Conservation (phyloP, 768 basidiomycete species). For the Termitomyces sp. region DNA sequence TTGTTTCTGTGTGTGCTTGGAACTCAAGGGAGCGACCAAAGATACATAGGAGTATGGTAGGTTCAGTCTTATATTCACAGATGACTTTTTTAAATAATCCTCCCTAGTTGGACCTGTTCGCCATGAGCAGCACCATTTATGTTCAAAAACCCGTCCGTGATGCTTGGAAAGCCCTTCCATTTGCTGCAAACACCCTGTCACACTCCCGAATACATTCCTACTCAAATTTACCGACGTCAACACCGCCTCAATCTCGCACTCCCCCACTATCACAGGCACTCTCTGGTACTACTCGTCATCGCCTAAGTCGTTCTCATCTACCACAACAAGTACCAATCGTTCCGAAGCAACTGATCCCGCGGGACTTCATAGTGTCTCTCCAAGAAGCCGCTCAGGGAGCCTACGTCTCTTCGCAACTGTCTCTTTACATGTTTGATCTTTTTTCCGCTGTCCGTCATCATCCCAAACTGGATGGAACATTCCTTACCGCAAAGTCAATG, state of each 20-base stretch:
- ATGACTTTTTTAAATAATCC: constrained; percentile 6
- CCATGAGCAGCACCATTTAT: constrained; percentile 65
- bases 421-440: constrained; percentile 67
- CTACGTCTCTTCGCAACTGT: constrained; percentile 47
- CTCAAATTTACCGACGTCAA: constrained; percentile 26
- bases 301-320: constrained; percentile 14
- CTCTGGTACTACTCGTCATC: constrained; percentile 14
- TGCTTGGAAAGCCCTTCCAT: constrained; percentile 29
- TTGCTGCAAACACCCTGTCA: constrained; percentile 17
- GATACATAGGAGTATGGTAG: constrained; percentile 63
- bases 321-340: constrained; percentile 20
- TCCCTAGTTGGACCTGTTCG: constrained; percentile 69
- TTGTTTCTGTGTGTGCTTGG: constrained; percentile 68
- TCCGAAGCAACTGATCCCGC: constrained; percentile 23
- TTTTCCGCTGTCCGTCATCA: constrained; percentile 74
- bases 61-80: constrained; percentile 19
- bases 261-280: constrained; percentile 22
- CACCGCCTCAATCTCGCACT: constrained; percentile 19
- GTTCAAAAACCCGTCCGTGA: constrained; percentile 41
- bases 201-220: constrained; percentile 23
- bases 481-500: constrained; percentile 59
- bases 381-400: constrained; percentile 31
- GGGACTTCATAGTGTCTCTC: constrained; percentile 27
- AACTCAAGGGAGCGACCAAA: constrained; percentile 63
- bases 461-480: constrained; percentile 61